phyloP scores from a whole-genome alignment of 2,329 filamentous ascomycete species.

The Cladosporium sp. region DNA sequence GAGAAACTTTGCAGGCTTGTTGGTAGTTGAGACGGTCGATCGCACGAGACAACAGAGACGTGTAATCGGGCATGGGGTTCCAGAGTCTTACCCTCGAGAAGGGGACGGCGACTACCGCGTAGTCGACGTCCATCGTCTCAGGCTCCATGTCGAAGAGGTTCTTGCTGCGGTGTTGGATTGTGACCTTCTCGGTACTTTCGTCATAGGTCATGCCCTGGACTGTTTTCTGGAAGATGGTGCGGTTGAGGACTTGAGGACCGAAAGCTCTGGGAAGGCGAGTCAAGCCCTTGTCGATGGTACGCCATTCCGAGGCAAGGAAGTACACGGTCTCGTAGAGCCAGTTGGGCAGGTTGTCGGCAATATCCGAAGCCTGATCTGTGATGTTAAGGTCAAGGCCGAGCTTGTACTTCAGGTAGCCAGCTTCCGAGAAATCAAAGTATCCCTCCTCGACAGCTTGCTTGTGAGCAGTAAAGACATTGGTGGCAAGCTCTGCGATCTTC shows the following conservation, averaged over 20 bases:
- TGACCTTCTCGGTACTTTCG: slow-evolving; percentile 49
- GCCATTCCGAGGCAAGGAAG: slow-evolving; percentile 56
- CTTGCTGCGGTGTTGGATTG: slow-evolving; percentile 53
- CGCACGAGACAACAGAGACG: slow-evolving; percentile 46
- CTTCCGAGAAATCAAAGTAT: slow-evolving; percentile 62
- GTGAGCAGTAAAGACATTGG: slow-evolving; percentile 50
- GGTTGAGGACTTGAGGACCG: slow-evolving; percentile 55
- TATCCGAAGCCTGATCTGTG: slow-evolving; percentile 50
- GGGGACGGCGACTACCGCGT: slow-evolving; percentile 61
- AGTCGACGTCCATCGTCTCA: slow-evolving; percentile 56
- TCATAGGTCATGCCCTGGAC: slow-evolving; percentile 56
- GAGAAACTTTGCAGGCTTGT: slow-evolving; percentile 54
- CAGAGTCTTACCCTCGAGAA: slow-evolving; percentile 62
- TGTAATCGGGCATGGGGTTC: slow-evolving; percentile 51
- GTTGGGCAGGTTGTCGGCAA: slow-evolving; percentile 46
- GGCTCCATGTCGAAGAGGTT: slow-evolving; percentile 38
- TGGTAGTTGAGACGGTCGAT: slow-evolving; percentile 49
- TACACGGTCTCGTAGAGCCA: slow-evolving; percentile 56
- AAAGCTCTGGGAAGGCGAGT: slow-evolving; percentile 60
- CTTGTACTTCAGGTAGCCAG: slow-evolving; percentile 58
- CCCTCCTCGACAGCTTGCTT: slow-evolving; percentile 51
- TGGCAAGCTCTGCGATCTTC: slow-evolving; percentile 31
- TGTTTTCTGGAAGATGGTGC: slow-evolving; percentile 53
- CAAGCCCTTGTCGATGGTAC: slow-evolving; percentile 61
- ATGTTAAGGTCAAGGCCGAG: slow-evolving; percentile 52